A percentile compares a stretch with the other conserved stretches of the same genome.
Conservation (phyloP, 495 filamentous ascomycete genomes). For the Penicillium canariense region DNA sequence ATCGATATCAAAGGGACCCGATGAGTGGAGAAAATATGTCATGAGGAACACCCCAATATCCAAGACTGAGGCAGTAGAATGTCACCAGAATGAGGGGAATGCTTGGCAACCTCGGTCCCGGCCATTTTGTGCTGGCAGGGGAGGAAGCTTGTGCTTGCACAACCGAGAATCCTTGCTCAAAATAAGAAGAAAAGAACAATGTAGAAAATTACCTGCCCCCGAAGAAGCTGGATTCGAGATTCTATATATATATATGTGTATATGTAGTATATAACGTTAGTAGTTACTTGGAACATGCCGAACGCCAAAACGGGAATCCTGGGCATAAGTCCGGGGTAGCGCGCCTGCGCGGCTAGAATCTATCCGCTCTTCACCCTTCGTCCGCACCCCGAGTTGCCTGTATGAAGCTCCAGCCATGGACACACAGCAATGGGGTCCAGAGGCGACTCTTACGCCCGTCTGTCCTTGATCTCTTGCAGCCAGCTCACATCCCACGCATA, state of each 20-base stretch:
- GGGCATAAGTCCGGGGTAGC: neutral
- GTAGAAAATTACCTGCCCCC: neutral
- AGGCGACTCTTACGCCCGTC: constrained; percentile 1
- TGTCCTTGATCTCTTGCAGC: neutral
- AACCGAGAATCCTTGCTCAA: neutral
- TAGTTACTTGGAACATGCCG: no score
- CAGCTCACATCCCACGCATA: neutral
- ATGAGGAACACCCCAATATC: neutral
- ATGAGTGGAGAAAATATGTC: neutral
- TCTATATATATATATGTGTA: no score
- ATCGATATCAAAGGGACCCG: neutral
- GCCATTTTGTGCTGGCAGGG: neutral
- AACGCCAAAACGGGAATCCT: no score
- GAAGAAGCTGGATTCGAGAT: no score
- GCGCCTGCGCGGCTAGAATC: neutral
- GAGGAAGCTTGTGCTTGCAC: neutral
- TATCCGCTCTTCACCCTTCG: neutral
- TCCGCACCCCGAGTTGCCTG: constrained; percentile 19
- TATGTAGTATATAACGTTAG: no score
- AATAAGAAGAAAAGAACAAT: neutral
- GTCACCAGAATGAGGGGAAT: constrained; percentile 12
- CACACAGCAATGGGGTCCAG: constrained; percentile 16
- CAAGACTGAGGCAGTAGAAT: no score
- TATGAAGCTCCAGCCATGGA: constrained; percentile 33
- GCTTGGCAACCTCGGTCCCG: constrained; percentile 14